A percentile compares a stretch with the other conserved stretches of the same genome.
Evolutionary conservation across 2,329 filamentous ascomycete species (phyloP).

Genomic region (Chaetomium strumarium): DNA sequence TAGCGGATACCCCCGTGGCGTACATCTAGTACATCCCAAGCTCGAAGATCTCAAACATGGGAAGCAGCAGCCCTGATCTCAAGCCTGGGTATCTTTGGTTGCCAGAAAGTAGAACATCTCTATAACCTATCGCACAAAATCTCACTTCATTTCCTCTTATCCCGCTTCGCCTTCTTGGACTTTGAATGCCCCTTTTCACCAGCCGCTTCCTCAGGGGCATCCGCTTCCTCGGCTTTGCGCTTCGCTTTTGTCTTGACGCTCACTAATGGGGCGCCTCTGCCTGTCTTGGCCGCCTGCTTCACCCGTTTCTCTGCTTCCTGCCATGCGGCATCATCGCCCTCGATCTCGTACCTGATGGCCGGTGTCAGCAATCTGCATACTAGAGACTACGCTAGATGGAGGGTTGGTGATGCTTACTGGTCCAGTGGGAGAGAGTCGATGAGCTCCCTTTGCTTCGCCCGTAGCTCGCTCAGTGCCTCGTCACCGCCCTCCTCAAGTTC

Average conservation of each 20-base stretch:
- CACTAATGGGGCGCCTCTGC: conserved; percentile 58
- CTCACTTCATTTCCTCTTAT: conserved; percentile 22
- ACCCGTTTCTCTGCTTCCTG: conserved; percentile 72
- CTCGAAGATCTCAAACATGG: too few species aligned
- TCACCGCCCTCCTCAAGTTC: conserved; percentile 81
- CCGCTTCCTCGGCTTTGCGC: conserved; percentile 62
- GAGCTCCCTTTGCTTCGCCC: conserved; percentile 75
- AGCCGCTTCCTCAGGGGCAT: conserved; percentile 57
- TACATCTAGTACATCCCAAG: neutral
- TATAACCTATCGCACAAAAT: neutral
- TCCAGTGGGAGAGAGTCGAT: conserved; percentile 89
- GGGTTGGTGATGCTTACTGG: conserved; percentile 52
- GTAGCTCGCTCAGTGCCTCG: conserved; percentile 64
- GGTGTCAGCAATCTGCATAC: conserved; percentile 4
- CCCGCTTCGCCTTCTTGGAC: conserved; percentile 47
- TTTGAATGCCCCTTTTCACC: conserved; percentile 49
- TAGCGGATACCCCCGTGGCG: neutral
- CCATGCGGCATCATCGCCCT: conserved; percentile 57
- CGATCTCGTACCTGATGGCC: conserved; percentile 55
- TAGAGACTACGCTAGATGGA: neutral
- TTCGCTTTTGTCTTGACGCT: conserved; percentile 80
- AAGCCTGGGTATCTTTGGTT: conserved; percentile 14
- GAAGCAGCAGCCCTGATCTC: neutral
- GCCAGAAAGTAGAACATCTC: neutral
- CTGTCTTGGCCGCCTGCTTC: conserved; percentile 46